Conservation (phyloP, 2,329 filamentous ascomycete species). For the Aspergillus carbonarius region DNA sequence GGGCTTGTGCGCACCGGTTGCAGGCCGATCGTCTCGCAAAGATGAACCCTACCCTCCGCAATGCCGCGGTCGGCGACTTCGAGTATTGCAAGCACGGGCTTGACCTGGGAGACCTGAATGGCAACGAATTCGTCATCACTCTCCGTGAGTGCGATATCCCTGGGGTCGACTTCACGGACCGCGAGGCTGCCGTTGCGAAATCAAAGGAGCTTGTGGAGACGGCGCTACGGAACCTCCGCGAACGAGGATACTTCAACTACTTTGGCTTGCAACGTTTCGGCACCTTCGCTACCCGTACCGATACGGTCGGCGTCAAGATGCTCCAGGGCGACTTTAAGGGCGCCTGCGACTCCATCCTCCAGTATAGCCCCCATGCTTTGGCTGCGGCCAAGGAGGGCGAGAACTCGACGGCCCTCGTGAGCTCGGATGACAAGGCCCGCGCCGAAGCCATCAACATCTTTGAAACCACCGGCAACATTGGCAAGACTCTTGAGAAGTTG, state of each 20-base stretch:
- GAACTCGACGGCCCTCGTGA: conserved; percentile 50
- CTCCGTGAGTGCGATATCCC: conserved; percentile 78
- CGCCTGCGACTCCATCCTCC: conserved; percentile 74
- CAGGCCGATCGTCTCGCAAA: conserved; percentile 63
- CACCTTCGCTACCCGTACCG: conserved; percentile 80
- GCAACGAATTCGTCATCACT: conserved; percentile 92
- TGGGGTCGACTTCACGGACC: conserved; percentile 38
- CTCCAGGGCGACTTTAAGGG: conserved; percentile 77
- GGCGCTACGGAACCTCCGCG: conserved; percentile 66
- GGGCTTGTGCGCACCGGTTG: conserved; percentile 67
- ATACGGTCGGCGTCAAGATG: conserved; percentile 80
- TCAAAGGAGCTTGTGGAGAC: conserved; percentile 48
- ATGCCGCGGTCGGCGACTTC: conserved; percentile 73
- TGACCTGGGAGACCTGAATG: conserved; percentile 76
- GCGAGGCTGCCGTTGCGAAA: conserved; percentile 48
- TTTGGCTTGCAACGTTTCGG: conserved; percentile 97
- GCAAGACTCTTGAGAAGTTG: conserved; percentile 64
- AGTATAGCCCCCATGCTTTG: conserved; percentile 66
- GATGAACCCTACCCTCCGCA: conserved; percentile 61
- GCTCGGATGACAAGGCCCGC: conserved; percentile 73
- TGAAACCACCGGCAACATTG: conserved; percentile 58
- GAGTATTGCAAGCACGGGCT: conserved; percentile 70
- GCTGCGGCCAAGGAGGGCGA: conserved; percentile 53
- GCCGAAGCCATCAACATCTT: conserved; percentile 77
- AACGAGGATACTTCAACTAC: conserved; percentile 92